Base-by-base conservation (phyloP, 2,329 filamentous ascomycete species). In the Fusarium foetens region DNA sequence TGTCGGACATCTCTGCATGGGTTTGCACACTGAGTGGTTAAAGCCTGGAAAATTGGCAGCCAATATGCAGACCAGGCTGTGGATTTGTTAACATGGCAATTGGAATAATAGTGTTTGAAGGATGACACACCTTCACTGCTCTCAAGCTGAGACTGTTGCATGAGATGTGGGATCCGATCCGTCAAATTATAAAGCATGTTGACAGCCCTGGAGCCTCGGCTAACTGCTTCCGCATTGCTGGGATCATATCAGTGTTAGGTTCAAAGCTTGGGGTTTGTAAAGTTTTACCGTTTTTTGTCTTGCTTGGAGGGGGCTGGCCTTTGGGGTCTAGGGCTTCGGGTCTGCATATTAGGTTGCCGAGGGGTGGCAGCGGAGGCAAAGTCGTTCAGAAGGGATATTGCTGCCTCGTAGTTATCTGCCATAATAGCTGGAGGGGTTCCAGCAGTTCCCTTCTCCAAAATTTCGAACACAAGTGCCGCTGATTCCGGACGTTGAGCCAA, bases 11-110 rank as follows among this genome's bases (percentile, higher is more conserved):
- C 95, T 60, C 95, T 92, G 78, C 94, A 98, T 1, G 95, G 94
- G 79, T 98, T 99, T 59, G 94, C 93, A 82, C 95, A 98, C 82
- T 99, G 96, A 8, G 90, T 90, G 6, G 93, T 96, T 23, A 99
- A 84, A 10, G 94, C 93, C 75, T 94, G 90, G 82, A 99, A 96
- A 31, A 99, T 94, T 4, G 95, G 96, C 19, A 95, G 91, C 96
- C 96, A 99, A 81, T 99, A 99, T 13, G 96, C 94, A 55, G 94
- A 94, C 96, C 96, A 99, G 19, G 96, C 96, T 93, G 17, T 71
- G 51, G 19, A 10, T 27, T 38, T n/a, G 35, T 79, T 41, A 77
- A 53, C 38, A 45, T 53, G 25, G n/a, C 17, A n/a, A 10, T 42
- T 23, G 19, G 9, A 25, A n/a, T 4, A 16, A 55, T n/a, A 21